Percentiles rank a stretch among this genome's conserved stretches.
These are phyloP conservation scores for Phytopythium sindhum DNA, from an alignment of 352 stramenopile species.

Conservation along the genomic window DNA sequence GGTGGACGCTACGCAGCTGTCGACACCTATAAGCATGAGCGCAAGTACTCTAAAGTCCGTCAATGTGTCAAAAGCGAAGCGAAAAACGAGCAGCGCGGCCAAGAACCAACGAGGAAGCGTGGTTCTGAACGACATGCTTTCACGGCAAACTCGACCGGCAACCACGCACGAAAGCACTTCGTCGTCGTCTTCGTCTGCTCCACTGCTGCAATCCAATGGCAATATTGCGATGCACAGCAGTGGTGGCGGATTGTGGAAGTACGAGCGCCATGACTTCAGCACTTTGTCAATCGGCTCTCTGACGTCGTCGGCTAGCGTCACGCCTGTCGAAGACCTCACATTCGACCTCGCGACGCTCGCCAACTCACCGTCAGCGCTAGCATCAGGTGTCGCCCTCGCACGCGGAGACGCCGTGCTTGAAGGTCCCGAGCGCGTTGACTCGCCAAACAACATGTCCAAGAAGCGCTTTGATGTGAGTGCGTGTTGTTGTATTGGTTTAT, in stretches of 20 bases:
- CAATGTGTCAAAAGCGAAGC: background rate
- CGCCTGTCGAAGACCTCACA: background rate
- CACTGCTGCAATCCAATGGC: background rate
- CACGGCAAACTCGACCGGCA: conserved; percentile 12
- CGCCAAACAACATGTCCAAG: conserved; percentile 51
- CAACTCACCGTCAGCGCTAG: conserved; percentile 11
- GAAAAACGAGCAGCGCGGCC: background rate
- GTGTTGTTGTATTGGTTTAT: background rate
- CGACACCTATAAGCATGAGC: background rate
- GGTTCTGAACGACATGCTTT: conserved; percentile 24
- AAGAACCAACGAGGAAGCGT: conserved; percentile 4
- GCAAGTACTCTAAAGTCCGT: background rate
- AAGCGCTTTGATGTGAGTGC: conserved; percentile 61
- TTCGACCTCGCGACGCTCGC: conserved; percentile 7
- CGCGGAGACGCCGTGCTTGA: conserved; percentile 40
- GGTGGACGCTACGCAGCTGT: background rate
- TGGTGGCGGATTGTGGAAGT: conserved; percentile 19
- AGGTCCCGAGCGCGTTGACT: conserved; percentile 38
- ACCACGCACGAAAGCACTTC: background rate
- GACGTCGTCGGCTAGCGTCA: conserved; percentile 1
- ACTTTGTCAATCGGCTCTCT: background rate
- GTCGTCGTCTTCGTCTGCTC: conserved; percentile 11
- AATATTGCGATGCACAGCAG: conserved; percentile 13
- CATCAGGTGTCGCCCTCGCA: conserved; percentile 35
- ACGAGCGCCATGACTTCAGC: conserved; percentile 16